These are phyloP conservation scores for Helenozyma baotianmanensis DNA, from an alignment of 805 yeast species.

Conservation along the genomic window DNA sequence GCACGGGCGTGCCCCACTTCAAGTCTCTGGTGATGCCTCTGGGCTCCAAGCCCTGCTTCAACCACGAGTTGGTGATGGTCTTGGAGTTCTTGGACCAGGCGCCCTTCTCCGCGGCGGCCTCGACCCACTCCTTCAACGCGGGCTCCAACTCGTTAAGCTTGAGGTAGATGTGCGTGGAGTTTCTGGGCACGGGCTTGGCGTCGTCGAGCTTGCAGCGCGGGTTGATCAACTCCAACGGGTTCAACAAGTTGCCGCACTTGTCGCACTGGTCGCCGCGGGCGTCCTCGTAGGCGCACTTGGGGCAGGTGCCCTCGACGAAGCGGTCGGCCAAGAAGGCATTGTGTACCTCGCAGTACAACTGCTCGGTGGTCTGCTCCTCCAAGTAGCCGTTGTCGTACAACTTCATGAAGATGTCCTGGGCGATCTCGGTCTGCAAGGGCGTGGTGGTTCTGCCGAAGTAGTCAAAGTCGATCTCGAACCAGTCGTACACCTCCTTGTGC, in stretches of 20 bases:
- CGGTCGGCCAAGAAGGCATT: constrained; percentile 92
- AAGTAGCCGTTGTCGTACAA: constrained; percentile 71
- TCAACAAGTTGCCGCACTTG: constrained; percentile 82
- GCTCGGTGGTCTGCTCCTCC: constrained; percentile 85
- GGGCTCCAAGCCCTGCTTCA: constrained; percentile 86
- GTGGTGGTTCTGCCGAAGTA: constrained; percentile 97
- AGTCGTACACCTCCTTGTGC: constrained; percentile 87
- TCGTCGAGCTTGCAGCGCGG: constrained; percentile 95
- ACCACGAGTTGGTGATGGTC: constrained; percentile 89
- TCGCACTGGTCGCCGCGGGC: constrained; percentile 99
- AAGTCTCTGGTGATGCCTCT: constrained; percentile 97
- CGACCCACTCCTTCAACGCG: constrained; percentile 67
- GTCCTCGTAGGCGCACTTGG: constrained; percentile 89
- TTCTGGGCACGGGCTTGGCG: constrained; percentile 72
- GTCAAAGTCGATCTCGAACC: constrained; percentile 96
- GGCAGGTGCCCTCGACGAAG: constrained; percentile 96
- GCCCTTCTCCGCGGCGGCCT: constrained; percentile 63
- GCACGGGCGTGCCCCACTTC: constrained; percentile 98
- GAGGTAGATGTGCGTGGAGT: constrained; percentile 82
- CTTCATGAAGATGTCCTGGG: constrained; percentile 85
- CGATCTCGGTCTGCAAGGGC: constrained; percentile 83
- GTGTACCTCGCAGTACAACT: constrained; percentile 87
- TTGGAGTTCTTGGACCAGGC: constrained; percentile 89
- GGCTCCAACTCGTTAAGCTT: constrained; percentile 81
- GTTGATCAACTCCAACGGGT: constrained; percentile 88